Evolutionary conservation across 371 early-diverging fungal genomes (phyloP), one percentile per base, ranked within the genome.

Genomic region (Mortierella sp.): DNA sequence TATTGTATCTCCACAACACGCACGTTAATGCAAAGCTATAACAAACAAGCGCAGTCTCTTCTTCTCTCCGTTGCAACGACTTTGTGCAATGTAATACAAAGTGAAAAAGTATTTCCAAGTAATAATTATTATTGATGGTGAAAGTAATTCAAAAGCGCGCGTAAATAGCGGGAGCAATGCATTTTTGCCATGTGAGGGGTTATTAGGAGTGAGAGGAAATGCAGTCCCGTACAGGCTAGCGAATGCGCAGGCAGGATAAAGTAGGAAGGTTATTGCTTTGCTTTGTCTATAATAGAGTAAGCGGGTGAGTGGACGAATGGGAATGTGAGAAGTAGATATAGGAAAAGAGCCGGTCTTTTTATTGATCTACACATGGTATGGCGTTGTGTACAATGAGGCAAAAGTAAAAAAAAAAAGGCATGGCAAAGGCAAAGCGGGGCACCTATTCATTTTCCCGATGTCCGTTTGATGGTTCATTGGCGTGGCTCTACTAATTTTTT

Each of bases 301-400:
- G 19, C 23, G 64, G 22, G 53, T 54, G 54, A 65, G 31, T 43
- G 65, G n/a, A 54, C 59, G 66, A 66, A 66, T 66, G 66, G 66
- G 66, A 66, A 66, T 58, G 45, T 66, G 59, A 35, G 57, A 47
- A 66, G 3, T 42, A 55, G 65, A 37, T 42, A 28, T 28, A 22
- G 60, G 47, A 51, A 22, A 43, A 31, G 26, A 22, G 29, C 26
- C 26, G 22, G 15, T 19, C 40, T 13, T 37, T 35, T 35, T 35
- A 37, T 37, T 37, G 1, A 1, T 37, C 13, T 37, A 8, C 59
- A 42, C 35, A 35, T 54, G 54, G 64, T 40, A 37, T 34, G 54
- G 64, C 64, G 8, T 64, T 34, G 54, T 47, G 17, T 54, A n/a
- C n/a, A n/a, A n/a, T 43, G 43, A 43, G 17, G 43, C 43, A 43